phyloP scores from a whole-genome alignment of 768 basidiomycete species.

The Scleroderma citrinum region DNA sequence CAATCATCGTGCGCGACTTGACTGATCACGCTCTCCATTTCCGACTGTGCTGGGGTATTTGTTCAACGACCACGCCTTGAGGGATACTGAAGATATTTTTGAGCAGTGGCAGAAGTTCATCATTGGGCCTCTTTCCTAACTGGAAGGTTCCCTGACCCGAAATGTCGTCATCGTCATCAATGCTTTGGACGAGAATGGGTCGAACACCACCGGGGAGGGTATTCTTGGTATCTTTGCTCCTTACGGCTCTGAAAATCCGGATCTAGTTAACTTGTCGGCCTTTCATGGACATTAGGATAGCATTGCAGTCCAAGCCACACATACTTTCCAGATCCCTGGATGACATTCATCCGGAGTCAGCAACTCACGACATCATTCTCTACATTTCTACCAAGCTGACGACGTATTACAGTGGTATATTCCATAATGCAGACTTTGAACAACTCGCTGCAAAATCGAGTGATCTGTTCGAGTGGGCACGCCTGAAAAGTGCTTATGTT shows the following conservation, averaged over 20 bases:
- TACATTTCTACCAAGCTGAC: not conserved
- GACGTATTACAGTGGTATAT: no score
- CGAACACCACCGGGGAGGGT: constrained; percentile 1
- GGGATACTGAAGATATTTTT: not conserved
- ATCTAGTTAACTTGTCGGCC: constrained; percentile 30
- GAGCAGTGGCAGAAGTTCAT: constrained; percentile 16
- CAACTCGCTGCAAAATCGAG: constrained; percentile 9
- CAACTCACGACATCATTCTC: not conserved
- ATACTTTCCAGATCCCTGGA: not conserved
- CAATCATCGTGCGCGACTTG: not conserved
- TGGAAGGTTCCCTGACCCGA: constrained; percentile 11
- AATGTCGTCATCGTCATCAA: constrained; percentile 21
- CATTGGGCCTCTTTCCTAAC: constrained; percentile 5
- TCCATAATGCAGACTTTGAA: not conserved
- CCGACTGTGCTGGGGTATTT: not conserved
- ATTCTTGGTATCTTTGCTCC: constrained; percentile 28
- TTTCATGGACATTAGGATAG: constrained; percentile 18
- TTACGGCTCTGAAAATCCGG: constrained; percentile 35
- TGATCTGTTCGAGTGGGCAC: constrained; percentile 19
- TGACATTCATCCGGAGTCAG: not conserved
- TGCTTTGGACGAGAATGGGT: constrained; percentile 15
- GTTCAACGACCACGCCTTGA: not conserved
- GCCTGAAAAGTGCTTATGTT: constrained; percentile 11
- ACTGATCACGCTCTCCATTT: not conserved
- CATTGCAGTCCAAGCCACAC: not conserved